phyloP scores from a whole-genome alignment of 768 basidiomycete species.

The Phanerochaete sordida region DNA sequence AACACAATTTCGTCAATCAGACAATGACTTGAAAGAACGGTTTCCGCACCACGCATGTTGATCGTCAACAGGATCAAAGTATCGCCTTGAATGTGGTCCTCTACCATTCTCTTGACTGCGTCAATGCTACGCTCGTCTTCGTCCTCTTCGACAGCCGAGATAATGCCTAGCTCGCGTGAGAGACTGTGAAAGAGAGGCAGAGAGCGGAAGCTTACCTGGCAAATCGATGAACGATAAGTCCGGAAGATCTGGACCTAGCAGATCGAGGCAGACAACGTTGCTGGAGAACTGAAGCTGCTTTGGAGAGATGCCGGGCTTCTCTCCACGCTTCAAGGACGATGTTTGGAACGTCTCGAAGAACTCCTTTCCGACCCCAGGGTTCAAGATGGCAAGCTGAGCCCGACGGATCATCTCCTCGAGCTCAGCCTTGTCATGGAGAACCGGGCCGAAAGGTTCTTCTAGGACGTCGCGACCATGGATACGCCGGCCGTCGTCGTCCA shows the following conservation, averaged over 20 bases:
- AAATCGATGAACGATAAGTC: constrained; percentile 31
- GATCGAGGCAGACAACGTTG: constrained; percentile 23
- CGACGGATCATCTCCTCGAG: constrained; percentile 54
- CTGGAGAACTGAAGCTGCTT: constrained; percentile 21
- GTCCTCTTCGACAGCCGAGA: constrained; percentile 43
- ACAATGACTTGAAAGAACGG: background rate
- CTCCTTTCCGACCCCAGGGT: constrained; percentile 29
- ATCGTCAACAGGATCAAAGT: constrained; percentile 56
- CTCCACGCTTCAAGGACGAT: background rate
- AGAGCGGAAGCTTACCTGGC: constrained; percentile 20
- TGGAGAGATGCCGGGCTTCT: background rate
- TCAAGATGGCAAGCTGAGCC: constrained; percentile 56
- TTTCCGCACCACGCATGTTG: constrained; percentile 53
- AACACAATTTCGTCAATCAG: background rate
- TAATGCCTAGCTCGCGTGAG: constrained; percentile 40
- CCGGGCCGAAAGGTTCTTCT: constrained; percentile 35
- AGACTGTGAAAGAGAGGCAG: background rate
- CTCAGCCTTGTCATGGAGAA: constrained; percentile 33
- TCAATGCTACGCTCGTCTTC: constrained; percentile 37
- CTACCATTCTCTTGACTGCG: constrained; percentile 53
- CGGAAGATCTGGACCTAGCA: constrained; percentile 23
- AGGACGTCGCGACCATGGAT: constrained; percentile 3
- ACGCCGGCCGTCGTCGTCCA: constrained; percentile 29
- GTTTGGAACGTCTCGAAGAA: constrained; percentile 2
- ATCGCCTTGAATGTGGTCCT: constrained; percentile 53